These are phyloP conservation scores for Solanum tarapatanum DNA, from an alignment of 257 asterid species.

Conservation along the genomic window DNA sequence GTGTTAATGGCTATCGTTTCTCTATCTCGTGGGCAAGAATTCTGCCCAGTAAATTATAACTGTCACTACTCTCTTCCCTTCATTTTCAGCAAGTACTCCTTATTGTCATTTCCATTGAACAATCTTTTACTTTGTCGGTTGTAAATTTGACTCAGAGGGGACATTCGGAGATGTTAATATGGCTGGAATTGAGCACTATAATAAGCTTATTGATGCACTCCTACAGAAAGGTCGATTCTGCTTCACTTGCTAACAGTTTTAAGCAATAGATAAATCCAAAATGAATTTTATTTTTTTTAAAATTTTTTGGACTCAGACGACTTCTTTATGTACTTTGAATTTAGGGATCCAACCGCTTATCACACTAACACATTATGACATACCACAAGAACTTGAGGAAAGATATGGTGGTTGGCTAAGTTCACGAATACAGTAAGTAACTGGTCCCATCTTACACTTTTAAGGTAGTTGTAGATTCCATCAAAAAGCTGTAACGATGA, in stretches of 20 bases:
- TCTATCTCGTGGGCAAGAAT: constrained; percentile 13
- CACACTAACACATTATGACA: constrained; percentile 46
- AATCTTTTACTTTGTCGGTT: not conserved
- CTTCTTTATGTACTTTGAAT: not conserved
- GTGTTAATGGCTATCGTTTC: constrained; percentile 6
- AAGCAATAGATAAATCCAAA: not conserved
- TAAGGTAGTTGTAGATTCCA: not conserved
- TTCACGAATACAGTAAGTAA: constrained; percentile 28
- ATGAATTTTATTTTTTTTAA: not conserved
- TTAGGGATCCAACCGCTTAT: constrained; percentile 57
- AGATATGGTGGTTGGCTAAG: constrained; percentile 64
- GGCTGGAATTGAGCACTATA: constrained; percentile 48
- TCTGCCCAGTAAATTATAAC: constrained; percentile 1
- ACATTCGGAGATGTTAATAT: constrained; percentile 38
- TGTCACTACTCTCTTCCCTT: not conserved
- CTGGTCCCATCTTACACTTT: not conserved
- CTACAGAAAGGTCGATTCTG: constrained; percentile 24
- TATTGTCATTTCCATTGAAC: not conserved
- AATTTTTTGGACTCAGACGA: not conserved
- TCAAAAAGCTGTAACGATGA: not conserved
- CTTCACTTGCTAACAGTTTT: not conserved
- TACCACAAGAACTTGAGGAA: constrained; percentile 69
- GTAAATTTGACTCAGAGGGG: constrained; percentile 27
- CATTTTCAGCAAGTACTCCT: not conserved
- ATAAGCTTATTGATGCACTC: constrained; percentile 46